Evolutionary conservation across 2,329 filamentous ascomycete genomes (phyloP), one percentile per base, ranked within the genome.

Genomic region (Aureobasidium sp.): DNA sequence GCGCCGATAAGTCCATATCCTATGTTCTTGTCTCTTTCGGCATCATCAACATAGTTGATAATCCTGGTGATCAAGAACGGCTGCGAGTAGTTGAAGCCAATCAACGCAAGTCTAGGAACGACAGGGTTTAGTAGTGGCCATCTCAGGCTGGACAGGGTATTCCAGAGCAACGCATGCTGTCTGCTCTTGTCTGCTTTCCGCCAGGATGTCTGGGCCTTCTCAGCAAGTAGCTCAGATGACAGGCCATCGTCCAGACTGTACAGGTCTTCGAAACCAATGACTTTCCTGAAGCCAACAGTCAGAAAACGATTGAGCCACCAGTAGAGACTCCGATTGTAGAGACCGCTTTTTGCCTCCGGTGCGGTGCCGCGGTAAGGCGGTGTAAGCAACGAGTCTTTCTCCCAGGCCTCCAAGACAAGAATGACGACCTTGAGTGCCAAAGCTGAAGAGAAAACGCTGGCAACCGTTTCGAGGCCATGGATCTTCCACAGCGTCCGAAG

Each of bases 261-360:
- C 21, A 58, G n/a, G 7, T 44, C 39, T 6, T 47, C n/a, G 8
- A 34, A 25, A 16, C n/a, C 16, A 10, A 58, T 16, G 13, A 6
- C n/a, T 8, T 44, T 29, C 5, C 2, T 27, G 32, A 45, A 58
- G n/a, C 53, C 53, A 15, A 25, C 7, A 9, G 8, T 25, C 5
- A 58, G 16, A 4, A 58, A 39, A 16, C 27, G 21, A n/a, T 58
- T 58, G 11, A 58, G 53, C 53, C 53, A 58, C 53, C 53, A 58
- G 42, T 36, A 58, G 16, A 58, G 9, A 36, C 41, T 37, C 2
- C 49, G 32, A 9, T 39, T 39, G 21, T 52, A 52, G 25, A 52
- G n/a, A 15, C 49, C 49, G n/a, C 16, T 36, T 30, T 25, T 52
- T 3, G 30, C 49, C 9, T 52, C 49, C 4, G 49, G 49, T 25